A percentile compares a stretch with the other conserved stretches of the same genome.
Conservation (phyloP, 768 basidiomycete species). For the Coprinellus micaceus region DNA sequence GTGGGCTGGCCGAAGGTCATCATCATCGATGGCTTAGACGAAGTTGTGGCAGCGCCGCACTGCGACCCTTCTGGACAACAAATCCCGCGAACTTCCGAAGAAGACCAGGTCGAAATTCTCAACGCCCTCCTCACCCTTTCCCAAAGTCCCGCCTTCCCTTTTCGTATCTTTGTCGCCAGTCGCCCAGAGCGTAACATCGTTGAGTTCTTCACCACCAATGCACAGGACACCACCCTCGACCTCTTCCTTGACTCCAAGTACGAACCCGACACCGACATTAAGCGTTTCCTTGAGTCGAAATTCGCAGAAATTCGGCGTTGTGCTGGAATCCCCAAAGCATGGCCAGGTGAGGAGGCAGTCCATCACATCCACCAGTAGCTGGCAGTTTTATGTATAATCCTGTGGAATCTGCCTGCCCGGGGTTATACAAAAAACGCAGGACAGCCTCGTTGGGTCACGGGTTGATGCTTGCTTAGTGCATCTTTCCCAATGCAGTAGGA, state of each 20-base stretch:
- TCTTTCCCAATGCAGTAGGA: too few relatives aligned
- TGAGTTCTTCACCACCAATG: background rate
- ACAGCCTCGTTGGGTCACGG: too few relatives aligned
- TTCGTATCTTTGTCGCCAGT: conserved; percentile 4
- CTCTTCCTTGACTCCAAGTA: conserved; percentile 2
- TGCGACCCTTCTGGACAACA: background rate
- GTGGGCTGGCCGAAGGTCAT: background rate
- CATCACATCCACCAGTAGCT: too few relatives aligned
- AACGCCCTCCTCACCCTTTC: background rate
- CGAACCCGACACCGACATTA: background rate
- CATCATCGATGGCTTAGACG: conserved; percentile 14
- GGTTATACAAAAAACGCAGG: too few relatives aligned
- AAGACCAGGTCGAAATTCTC: background rate
- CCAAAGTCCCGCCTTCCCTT: background rate
- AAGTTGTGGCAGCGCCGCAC: background rate
- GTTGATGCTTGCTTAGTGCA: too few relatives aligned
- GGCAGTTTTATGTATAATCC: too few relatives aligned
- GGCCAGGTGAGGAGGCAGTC: background rate
- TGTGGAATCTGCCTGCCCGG: too few relatives aligned
- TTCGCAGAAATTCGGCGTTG: background rate
- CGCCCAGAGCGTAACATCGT: conserved; percentile 3
- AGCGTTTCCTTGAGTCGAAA: background rate
- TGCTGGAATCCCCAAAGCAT: conserved; percentile 2
- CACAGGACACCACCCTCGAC: background rate
- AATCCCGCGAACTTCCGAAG: background rate